Percentiles rank a stretch among this genome's conserved stretches.
These are phyloP conservation scores for Evansstolkia leycettana DNA, from an alignment of 495 filamentous ascomycete species.

Conservation along the genomic window DNA sequence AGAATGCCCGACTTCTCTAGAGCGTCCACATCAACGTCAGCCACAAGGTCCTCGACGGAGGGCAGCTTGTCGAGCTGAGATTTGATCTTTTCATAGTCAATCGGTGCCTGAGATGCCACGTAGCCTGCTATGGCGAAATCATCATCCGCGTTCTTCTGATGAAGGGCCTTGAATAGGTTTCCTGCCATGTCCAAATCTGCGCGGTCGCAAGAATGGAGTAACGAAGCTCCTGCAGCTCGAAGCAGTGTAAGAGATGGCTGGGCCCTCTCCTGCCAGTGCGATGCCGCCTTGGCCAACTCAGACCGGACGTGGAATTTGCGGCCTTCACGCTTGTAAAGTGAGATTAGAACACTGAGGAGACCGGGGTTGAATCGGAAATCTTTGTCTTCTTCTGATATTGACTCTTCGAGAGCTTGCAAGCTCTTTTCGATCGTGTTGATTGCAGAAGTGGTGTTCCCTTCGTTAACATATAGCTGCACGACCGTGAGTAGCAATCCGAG, in stretches of 20 bases:
- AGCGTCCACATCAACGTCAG: conserved; percentile 50
- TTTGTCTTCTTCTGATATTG: conserved; percentile 46
- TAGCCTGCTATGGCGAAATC: conserved; percentile 62
- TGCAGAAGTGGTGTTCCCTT: conserved; percentile 64
- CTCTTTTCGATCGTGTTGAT: conserved; percentile 63
- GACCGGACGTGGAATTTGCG: conserved; percentile 60
- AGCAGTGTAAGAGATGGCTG: conserved; percentile 48
- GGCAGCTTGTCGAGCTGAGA: conserved; percentile 52
- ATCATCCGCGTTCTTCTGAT: conserved; percentile 49
- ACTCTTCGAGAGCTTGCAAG: conserved; percentile 58
- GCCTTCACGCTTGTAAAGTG: conserved; percentile 67
- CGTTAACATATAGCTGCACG: conserved; percentile 69
- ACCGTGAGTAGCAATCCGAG: conserved; percentile 74
- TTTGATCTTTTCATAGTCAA: conserved; percentile 46
- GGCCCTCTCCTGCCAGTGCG: conserved; percentile 58
- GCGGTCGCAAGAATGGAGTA: conserved; percentile 58
- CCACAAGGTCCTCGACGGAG: conserved; percentile 49
- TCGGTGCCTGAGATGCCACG: conserved; percentile 68
- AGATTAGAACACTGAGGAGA: conserved; percentile 68
- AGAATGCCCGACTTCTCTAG: conserved; percentile 73
- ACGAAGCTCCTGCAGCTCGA: conserved; percentile 63
- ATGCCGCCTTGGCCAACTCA: conserved; percentile 68
- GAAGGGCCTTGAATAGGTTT: conserved; percentile 60
- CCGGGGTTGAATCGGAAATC: conserved; percentile 75
- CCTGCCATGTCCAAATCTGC: conserved; percentile 57